phyloP scores from a whole-genome alignment of 2,329 filamentous ascomycete species.

The Ceratocystis eucalypticola region DNA sequence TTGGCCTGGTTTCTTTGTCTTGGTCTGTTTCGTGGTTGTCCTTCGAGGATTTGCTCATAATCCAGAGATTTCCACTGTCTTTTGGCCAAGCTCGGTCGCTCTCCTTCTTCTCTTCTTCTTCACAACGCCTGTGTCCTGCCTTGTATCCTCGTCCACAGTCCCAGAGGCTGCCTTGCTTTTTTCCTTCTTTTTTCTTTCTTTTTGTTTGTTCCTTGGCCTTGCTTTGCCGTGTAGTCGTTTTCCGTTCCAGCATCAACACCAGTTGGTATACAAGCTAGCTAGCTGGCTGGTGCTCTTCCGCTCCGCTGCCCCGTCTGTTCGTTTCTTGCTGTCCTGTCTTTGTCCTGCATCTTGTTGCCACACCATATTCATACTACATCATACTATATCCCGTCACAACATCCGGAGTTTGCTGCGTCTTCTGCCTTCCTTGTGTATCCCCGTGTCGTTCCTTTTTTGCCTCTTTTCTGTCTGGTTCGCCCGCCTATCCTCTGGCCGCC shows the following conservation, averaged over 20 bases:
- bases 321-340: neutral
- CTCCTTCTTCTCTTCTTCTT: neutral
- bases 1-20: conserved; percentile 11
- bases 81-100: neutral
- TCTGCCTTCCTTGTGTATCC: neutral
- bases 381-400: neutral
- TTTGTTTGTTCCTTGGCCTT: neutral
- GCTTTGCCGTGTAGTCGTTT: neutral
- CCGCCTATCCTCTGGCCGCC: neutral
- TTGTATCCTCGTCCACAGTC: neutral
- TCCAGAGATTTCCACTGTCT: conserved; percentile 6
- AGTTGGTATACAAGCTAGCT: neutral
- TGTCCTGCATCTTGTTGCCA: neutral
- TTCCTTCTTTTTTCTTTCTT: neutral
- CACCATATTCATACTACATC: neutral
- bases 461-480: neutral
- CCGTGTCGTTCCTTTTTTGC: neutral
- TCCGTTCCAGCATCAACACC: neutral
- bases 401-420: neutral
- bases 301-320: neutral
- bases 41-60: neutral
- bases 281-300: neutral
- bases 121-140: neutral
- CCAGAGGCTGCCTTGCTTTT: neutral
- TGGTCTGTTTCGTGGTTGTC: conserved; percentile 10